Evolutionary conservation across 495 filamentous ascomycete genomes (phyloP), one percentile per base, ranked within the genome.

Genomic region (Sphaerosporella brunnea): DNA sequence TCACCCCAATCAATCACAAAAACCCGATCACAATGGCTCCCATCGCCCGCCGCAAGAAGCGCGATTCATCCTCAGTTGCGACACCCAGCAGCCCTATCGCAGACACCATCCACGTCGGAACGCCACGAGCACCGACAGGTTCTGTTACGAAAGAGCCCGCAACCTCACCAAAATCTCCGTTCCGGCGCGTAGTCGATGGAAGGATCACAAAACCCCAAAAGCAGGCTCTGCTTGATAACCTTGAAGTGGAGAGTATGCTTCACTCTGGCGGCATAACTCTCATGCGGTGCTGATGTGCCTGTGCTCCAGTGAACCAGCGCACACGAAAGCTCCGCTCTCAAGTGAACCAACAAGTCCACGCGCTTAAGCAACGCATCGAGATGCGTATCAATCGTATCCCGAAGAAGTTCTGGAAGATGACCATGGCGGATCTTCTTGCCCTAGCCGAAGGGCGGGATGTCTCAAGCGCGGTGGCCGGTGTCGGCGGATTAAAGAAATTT

Each of bases 311-410:
- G 52, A 88, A 83, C 23, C 85, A 94, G 65, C 78, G 90, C 53
- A 84, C 83, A 28, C 75, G 90, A 45, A 92, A 90, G 63, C 74
- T 96, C 21, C 80, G 87, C 51, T 78, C 87, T 2, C 86, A 92
- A 63, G 94, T 92, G 67, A 79, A 79, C 25, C 69, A 92, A 26
- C 86, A 93, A 63, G 79, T 84, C 10, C 79, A 84, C 60, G 81
- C 81, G 50, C 72, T 96, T 10, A 73, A 79, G 35, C 76, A 84
- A 38, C 80, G 90, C 34, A 79, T 99, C 23, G 88, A 96, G 66
- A 80, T 93, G 63, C 83, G 90, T 61, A 72, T 99, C 64, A 93
- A 95, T 59, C 82, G 90, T 37, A 86, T 99, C 37, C 90, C 90
- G 5, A 69, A 74, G 32, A 74, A 77, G 11, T 64, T 93, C 49